Percentiles rank a stretch among this genome's conserved stretches.
phyloP scores from a whole-genome alignment of 2,329 filamentous ascomycete genomes.

The Grosmannia serpens region DNA sequence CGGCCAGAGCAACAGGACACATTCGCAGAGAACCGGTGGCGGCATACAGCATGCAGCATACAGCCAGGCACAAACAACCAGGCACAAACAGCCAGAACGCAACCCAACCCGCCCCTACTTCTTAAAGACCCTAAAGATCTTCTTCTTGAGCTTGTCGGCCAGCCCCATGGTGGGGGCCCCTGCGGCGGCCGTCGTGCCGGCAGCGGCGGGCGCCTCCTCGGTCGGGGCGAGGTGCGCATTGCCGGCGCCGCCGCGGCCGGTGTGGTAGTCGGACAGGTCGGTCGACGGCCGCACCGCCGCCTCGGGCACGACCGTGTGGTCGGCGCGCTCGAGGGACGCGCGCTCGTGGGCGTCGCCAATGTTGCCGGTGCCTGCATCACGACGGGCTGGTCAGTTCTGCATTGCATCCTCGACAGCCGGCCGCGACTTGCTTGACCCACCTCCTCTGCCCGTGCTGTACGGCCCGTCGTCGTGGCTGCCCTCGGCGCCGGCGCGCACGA shows the following conservation, averaged over 20 bases:
- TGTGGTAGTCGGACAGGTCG: slow-evolving; percentile 41
- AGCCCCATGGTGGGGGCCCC: slow-evolving; percentile 25
- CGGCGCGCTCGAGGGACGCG: slow-evolving; percentile 28
- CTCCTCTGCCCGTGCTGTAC: slow-evolving; percentile 48
- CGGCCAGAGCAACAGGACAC: background rate
- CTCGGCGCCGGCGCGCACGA: slow-evolving; percentile 41
- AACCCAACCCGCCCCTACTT: slow-evolving; percentile 19
- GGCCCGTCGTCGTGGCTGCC: slow-evolving; percentile 47
- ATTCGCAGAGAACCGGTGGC: too few species aligned
- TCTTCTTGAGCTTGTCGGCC: slow-evolving; percentile 46
- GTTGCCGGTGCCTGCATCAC: slow-evolving; percentile 44
- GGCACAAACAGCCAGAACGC: background rate
- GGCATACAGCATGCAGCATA: too few species aligned
- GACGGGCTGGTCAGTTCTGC: background rate
- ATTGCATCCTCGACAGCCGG: background rate
- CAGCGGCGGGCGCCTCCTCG: slow-evolving; percentile 16
- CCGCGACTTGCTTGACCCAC: slow-evolving; percentile 22
- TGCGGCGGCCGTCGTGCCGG: slow-evolving; percentile 1
- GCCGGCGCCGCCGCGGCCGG: slow-evolving; percentile 48
- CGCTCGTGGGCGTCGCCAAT: slow-evolving; percentile 36
- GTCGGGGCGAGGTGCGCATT: slow-evolving; percentile 33
- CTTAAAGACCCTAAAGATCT: slow-evolving; percentile 39
- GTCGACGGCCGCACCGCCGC: slow-evolving; percentile 35
- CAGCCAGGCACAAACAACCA: background rate
- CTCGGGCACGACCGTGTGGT: slow-evolving; percentile 42